Conservation (phyloP, 306 rosid species). For the Quercus robur region DNA sequence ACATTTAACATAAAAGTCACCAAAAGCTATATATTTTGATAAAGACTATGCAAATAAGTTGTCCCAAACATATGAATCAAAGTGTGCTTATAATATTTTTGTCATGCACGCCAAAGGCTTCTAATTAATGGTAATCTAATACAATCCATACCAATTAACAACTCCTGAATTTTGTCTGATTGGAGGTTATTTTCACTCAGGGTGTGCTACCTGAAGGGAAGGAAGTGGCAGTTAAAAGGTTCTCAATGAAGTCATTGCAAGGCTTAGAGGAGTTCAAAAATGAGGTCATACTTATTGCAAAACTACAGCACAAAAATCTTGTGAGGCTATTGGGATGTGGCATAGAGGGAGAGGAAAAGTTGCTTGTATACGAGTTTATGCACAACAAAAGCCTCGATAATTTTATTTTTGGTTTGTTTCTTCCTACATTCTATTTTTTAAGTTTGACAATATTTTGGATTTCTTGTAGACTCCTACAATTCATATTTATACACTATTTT, state of each 20-base stretch:
- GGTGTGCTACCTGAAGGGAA: conserved; percentile 52
- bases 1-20: too few species aligned
- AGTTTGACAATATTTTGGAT: neutral
- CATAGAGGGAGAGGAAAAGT: conserved; percentile 51
- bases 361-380: conserved; percentile 64
- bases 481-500: too few species aligned
- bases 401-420: conserved; percentile 45
- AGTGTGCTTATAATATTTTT: too few species aligned
- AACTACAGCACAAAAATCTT: conserved; percentile 62
- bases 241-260: conserved; percentile 50
- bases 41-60: too few species aligned
- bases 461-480: too few species aligned
- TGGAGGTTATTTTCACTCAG: conserved; percentile 17
- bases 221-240: conserved; percentile 58
- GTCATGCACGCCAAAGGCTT: too few species aligned
- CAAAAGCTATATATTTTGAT: too few species aligned
- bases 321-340: conserved; percentile 57
- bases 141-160: too few species aligned
- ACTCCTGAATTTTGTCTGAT: too few species aligned
- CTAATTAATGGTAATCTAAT: too few species aligned
- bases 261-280: conserved; percentile 57
- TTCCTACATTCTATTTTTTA: neutral
- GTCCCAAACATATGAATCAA: too few species aligned
- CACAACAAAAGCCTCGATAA: conserved; percentile 65
- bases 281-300: conserved; percentile 53